Conservation (phyloP, 75 land plant genomes). For the Sequoiadendron giganteum region DNA sequence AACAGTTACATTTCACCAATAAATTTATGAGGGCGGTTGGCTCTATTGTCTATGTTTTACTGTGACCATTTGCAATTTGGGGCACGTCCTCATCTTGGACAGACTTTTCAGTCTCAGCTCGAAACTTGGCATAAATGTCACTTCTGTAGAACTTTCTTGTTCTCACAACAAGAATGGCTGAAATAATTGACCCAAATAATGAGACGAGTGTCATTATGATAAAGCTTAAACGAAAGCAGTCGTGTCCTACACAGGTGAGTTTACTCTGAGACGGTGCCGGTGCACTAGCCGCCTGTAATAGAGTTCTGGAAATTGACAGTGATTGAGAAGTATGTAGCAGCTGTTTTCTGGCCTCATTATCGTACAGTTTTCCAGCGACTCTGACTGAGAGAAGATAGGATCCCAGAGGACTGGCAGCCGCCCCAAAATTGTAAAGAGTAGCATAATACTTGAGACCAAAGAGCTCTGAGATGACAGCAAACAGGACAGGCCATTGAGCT, state of each 20-base stretch:
- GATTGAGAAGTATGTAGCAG: too few species aligned
- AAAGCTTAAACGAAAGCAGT: conserved; percentile 29
- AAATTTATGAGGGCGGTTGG: too few species aligned
- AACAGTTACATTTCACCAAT: too few species aligned
- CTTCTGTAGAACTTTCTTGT: conserved; percentile 39
- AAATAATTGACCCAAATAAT: conserved; percentile 21
- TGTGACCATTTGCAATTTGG: too few species aligned
- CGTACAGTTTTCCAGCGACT: conserved; percentile 56
- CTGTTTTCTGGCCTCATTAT: conserved; percentile 19
- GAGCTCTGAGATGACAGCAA: conserved; percentile 33
- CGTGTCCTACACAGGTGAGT: conserved; percentile 19
- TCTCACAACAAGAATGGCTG: conserved; percentile 27
- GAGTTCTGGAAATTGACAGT: conserved; percentile 32
- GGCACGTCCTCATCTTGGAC: too few species aligned
- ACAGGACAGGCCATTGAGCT: conserved; percentile 51
- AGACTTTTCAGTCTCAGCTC: conserved; percentile 16
- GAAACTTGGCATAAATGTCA: conserved; percentile 41
- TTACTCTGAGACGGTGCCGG: not conserved
- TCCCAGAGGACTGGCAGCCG: not conserved
- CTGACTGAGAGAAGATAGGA: conserved; percentile 62
- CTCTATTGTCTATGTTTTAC: too few species aligned
- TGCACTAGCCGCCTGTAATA: not conserved
- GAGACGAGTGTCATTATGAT: conserved; percentile 4
- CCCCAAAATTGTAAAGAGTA: conserved; percentile 56
- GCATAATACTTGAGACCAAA: conserved; percentile 55